Evolutionary conservation across 257 asterid genomes (phyloP).

Genomic region (Gentiana dahurica): DNA sequence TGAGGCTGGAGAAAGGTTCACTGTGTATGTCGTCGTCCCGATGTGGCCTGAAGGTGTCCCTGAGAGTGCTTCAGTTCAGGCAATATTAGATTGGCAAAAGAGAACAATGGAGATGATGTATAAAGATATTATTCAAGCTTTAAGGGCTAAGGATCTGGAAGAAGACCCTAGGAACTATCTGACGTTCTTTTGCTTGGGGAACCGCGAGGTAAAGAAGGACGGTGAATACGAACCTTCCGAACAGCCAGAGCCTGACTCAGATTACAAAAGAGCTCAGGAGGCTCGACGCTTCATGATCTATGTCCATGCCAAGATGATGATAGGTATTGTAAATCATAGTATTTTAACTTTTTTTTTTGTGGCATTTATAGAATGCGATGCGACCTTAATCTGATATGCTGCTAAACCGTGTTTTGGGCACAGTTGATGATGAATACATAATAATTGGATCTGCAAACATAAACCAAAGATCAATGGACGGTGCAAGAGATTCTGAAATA

Average conservation of each 20-base stretch:
- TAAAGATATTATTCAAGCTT: conserved; percentile 50
- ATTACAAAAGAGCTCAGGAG: conserved; percentile 57
- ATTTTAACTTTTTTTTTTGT: not conserved
- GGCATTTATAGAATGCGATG: too few species aligned
- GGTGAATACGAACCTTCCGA: conserved; percentile 73
- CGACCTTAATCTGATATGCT: not conserved
- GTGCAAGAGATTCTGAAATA: conserved; percentile 81
- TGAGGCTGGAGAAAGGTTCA: conserved; percentile 76
- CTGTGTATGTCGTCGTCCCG: conserved; percentile 58
- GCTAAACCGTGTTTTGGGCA: conserved; percentile 10
- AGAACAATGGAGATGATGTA: conserved; percentile 89
- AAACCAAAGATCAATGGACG: conserved; percentile 94
- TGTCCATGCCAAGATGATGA: conserved; percentile 93
- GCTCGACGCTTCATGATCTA: conserved; percentile 91
- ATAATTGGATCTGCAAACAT: conserved; percentile 90
- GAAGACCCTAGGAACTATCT: conserved; percentile 71
- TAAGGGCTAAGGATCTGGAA: conserved; percentile 48
- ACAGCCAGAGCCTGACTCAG: conserved; percentile 62
- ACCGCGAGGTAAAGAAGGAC: conserved; percentile 60
- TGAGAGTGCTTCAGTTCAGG: conserved; percentile 78
- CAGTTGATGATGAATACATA: conserved; percentile 85
- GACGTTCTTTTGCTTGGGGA: conserved; percentile 77
- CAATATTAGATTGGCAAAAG: conserved; percentile 78
- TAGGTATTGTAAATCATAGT: conserved; percentile 29
- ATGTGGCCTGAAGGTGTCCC: conserved; percentile 99